phyloP scores from a whole-genome alignment of 306 rosid genomes.

The Cucurbita moschata region DNA sequence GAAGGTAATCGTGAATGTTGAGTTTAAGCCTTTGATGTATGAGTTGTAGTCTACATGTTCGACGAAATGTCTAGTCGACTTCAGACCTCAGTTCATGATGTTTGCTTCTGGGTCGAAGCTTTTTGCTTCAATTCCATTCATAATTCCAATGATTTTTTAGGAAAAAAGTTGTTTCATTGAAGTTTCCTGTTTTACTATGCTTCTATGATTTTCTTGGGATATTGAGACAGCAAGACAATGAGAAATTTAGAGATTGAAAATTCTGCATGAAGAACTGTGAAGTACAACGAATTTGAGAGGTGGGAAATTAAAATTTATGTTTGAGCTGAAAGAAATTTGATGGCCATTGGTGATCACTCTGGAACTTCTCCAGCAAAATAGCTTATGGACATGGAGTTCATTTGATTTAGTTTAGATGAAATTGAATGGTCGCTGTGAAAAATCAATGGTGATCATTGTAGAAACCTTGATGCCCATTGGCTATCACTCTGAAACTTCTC shows the following conservation, averaged over 20 bases:
- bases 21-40: background rate
- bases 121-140: background rate
- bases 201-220: background rate
- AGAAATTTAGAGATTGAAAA: background rate
- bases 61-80: slow-evolving; percentile 23
- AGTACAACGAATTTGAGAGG: background rate
- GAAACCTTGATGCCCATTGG: background rate
- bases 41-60: slow-evolving; percentile 16
- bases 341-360: background rate
- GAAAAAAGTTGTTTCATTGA: background rate
- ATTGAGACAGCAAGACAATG: background rate
- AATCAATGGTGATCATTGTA: background rate
- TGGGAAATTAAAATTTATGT: background rate
- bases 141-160: background rate
- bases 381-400: background rate
- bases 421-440: background rate
- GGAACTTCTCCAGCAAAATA: background rate
- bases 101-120: background rate
- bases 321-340: background rate
- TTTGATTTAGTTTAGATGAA: background rate
- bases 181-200: background rate
- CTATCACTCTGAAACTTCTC: background rate
- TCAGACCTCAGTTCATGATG: background rate
- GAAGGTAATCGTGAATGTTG: slow-evolving; percentile 33
- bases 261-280: too few relatives aligned